phyloP scores from a whole-genome alignment of 495 filamentous ascomycete genomes.

The Penicillium lagena region DNA sequence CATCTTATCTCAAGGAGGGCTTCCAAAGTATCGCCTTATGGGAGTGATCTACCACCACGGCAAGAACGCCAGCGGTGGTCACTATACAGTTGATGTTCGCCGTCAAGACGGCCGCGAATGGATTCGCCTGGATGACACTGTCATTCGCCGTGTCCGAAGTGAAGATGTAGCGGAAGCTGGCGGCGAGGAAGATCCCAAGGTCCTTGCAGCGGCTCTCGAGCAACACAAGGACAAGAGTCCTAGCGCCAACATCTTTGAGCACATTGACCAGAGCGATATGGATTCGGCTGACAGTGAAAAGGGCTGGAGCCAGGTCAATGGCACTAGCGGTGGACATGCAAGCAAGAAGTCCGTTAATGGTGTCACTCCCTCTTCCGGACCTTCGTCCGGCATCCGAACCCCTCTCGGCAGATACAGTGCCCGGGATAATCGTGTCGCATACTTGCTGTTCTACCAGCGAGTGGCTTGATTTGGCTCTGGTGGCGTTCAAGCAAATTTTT shows the following conservation, averaged over 20 bases:
- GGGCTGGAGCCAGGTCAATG: conserved; percentile 82
- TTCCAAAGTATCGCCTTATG: conserved; percentile 76
- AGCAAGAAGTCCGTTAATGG: conserved; percentile 69
- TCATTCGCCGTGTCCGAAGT: conserved; percentile 75
- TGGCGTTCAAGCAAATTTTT: too few relatives aligned
- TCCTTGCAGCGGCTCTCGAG: conserved; percentile 59
- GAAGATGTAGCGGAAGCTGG: conserved; percentile 90
- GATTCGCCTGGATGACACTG: conserved; percentile 92
- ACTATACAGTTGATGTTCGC: conserved; percentile 94
- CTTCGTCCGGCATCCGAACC: conserved; percentile 52
- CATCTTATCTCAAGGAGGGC: conserved; percentile 53
- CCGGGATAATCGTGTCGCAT: conserved; percentile 93
- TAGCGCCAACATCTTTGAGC: conserved; percentile 62
- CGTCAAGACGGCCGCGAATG: conserved; percentile 91
- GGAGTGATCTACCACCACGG: conserved; percentile 98
- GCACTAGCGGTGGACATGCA: conserved; percentile 36
- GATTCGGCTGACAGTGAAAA: conserved; percentile 51
- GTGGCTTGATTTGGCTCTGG: conserved; percentile 33
- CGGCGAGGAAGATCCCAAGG: conserved; percentile 68
- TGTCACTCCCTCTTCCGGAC: conserved; percentile 38
- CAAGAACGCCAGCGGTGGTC: conserved; percentile 88
- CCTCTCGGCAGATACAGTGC: conserved; percentile 59
- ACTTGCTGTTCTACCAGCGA: conserved; percentile 90
- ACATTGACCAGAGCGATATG: conserved; percentile 62
- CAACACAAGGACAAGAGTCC: conserved; percentile 53